phyloP scores from a whole-genome alignment of 2,329 filamentous ascomycete genomes.

The Venturia nashicola region DNA sequence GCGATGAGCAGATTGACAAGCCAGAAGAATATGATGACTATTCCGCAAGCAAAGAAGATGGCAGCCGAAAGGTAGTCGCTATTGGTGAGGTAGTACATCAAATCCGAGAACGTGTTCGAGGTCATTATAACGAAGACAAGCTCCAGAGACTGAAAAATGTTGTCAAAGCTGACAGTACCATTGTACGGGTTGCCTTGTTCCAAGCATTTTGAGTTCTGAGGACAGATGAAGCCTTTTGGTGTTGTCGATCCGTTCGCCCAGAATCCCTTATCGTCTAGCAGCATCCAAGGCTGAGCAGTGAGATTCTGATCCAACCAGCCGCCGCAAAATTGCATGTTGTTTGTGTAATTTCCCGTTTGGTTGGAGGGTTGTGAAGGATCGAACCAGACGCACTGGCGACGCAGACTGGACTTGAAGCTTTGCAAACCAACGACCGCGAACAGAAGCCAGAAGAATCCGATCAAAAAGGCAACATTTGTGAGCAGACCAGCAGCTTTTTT shows the following conservation, averaged over 20 bases:
- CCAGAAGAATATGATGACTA: conserved; percentile 93
- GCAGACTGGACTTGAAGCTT: conserved; percentile 56
- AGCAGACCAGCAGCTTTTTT: conserved; percentile 91
- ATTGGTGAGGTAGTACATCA: conserved; percentile 87
- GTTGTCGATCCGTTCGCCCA: conserved; percentile 33
- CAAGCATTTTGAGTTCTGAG: conserved; percentile 69
- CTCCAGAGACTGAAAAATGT: conserved; percentile 83
- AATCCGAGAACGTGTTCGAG: conserved; percentile 88
- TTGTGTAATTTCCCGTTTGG: conserved; percentile 37
- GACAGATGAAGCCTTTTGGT: conserved; percentile 81
- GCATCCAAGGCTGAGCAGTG: conserved; percentile 53
- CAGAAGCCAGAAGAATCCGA: conserved; percentile 93
- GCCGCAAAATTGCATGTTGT: conserved; percentile 65
- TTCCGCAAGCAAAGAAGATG: conserved; percentile 58
- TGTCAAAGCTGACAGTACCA: conserved; percentile 85
- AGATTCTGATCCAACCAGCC: conserved; percentile 54
- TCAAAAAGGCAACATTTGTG: conserved; percentile 84
- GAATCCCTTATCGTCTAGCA: conserved; percentile 30
- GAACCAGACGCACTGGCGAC: conserved; percentile 39
- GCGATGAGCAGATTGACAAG: conserved; percentile 89
- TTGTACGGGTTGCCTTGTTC: conserved; percentile 69
- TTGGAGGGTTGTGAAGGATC: conserved; percentile 36
- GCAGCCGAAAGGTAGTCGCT: conserved; percentile 83
- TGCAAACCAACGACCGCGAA: conserved; percentile 97
- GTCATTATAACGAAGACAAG: conserved; percentile 98